Evolutionary conservation across 2,329 filamentous ascomycete genomes (phyloP), one percentile per base, ranked within the genome.

Genomic region (Huntiella bhutanensis): DNA sequence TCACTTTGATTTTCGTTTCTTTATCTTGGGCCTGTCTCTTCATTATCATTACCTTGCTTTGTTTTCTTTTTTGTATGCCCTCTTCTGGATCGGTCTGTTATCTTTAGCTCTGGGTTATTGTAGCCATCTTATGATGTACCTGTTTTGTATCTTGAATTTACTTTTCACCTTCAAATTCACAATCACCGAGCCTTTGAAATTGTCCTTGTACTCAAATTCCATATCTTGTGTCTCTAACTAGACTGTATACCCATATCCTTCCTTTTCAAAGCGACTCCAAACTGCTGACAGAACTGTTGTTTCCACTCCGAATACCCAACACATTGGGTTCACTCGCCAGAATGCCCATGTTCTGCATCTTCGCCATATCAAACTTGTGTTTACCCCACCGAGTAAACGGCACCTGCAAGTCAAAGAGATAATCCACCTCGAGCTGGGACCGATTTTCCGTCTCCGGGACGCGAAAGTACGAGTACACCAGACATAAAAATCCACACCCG

Each of bases 391-490:
- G 33, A 28, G 39, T 34, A 13, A 48, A 48, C 11, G 46, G 47
- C 10, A 49, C 46, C 16, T 36, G 32, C 22, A 53, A 52, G 48
- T 56, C 52, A 44, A 60, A 61, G 0, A 60, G 47, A 7, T 59
- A 43, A 43, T 60, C 57, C 32, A 60, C 41, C 50, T 60, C 57
- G 4, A 53, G 52, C 45, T 54, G 56, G 0, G 53, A 58, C 11
- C 55, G 50, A 4, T 52, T 58, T 49, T 55, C 58, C 1, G 56
- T 53, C 49, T 61, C 59, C 4, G 65, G 65, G 11, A 67, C 54
- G 40, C 61, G 62, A 51, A 65, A 65, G 51, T 57, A 66, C 3
- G 65, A 61, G 57, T 67, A 71, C 1, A 60, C 50, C 1, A 65
- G 53, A n/a, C 63, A 63, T 1, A 60, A 33, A 12, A 67, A 53